phyloP scores from a whole-genome alignment of 2,329 filamentous ascomycete species.

The Nemania diffusa region DNA sequence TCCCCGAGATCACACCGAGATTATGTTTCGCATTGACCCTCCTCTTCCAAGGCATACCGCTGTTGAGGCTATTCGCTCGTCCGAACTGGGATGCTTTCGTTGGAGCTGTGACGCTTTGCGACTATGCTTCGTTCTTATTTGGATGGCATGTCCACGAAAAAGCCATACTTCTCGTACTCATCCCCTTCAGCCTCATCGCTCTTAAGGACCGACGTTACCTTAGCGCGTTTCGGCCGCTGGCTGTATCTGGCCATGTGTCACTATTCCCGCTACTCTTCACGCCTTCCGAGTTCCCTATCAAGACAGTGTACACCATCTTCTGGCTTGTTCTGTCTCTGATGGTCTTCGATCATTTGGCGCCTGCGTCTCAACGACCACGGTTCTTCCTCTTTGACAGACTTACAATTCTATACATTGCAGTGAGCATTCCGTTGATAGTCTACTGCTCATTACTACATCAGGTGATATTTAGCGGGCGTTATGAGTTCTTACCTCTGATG shows the following conservation, averaged over 20 bases:
- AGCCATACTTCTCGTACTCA: conserved; percentile 90
- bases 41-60: conserved; percentile 79
- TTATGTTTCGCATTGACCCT: conserved; percentile 86
- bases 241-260: conserved; percentile 93
- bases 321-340: conserved; percentile 91
- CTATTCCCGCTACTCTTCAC: conserved; percentile 95
- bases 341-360: conserved; percentile 86
- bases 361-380: conserved; percentile 80
- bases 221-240: conserved; percentile 89
- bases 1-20: conserved; percentile 84
- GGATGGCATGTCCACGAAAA: conserved; percentile 99
- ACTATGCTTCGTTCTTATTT: conserved; percentile 95
- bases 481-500: conserved; percentile 95
- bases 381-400: conserved; percentile 93
- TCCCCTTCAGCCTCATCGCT: conserved; percentile 93
- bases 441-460: conserved; percentile 89
- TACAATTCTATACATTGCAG: conserved; percentile 85
- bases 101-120: conserved; percentile 88
- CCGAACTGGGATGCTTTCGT: conserved; percentile 92
- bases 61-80: conserved; percentile 82
- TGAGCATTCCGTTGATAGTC: conserved; percentile 87
- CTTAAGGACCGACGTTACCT: conserved; percentile 90
- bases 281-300: conserved; percentile 90
- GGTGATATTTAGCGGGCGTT: conserved; percentile 81
- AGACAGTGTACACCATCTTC: conserved; percentile 89